Conservation (phyloP, 2,329 filamentous ascomycete species). For the Penicillium oxalicum region DNA sequence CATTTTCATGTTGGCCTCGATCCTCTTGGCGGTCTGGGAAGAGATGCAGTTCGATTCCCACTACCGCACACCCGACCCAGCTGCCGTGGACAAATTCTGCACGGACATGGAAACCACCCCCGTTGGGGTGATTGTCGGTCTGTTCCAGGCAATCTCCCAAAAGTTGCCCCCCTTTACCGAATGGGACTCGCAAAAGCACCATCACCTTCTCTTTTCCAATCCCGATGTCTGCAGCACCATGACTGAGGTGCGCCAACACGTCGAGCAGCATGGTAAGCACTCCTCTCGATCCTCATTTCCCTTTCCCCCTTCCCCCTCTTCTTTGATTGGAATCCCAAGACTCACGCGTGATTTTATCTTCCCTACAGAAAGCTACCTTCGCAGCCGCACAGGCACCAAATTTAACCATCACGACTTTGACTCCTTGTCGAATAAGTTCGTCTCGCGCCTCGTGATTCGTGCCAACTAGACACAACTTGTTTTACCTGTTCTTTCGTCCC, state of each 20-base stretch:
- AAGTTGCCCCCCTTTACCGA: conserved; percentile 89
- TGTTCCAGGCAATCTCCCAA: conserved; percentile 97
- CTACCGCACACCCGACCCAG: conserved; percentile 81
- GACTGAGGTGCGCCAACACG: conserved; percentile 90
- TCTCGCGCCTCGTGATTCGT: conserved; percentile 92
- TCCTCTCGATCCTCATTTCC: not conserved
- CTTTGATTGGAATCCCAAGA: too few relatives aligned
- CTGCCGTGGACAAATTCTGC: conserved; percentile 89
- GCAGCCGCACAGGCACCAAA: conserved; percentile 68
- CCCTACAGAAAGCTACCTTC: conserved; percentile 71
- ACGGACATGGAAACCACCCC: conserved; percentile 93
- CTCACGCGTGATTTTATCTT: too few relatives aligned
- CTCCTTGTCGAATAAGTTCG: conserved; percentile 92
- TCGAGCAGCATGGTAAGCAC: conserved; percentile 81
- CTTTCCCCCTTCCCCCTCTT: too few relatives aligned
- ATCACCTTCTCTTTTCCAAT: conserved; percentile 86
- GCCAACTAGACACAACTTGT: conserved; percentile 59
- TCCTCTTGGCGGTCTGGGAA: conserved; percentile 91
- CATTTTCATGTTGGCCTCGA: conserved; percentile 94
- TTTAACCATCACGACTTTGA: conserved; percentile 93
- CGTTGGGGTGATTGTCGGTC: conserved; percentile 89
- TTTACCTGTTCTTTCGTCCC: too few relatives aligned
- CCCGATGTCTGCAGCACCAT: conserved; percentile 87
- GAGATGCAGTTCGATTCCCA: conserved; percentile 99
- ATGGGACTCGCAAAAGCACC: conserved; percentile 89